Evolutionary conservation across 2,329 filamentous ascomycete species (phyloP).

Genomic region (Xenosphaeropsis pyriputrescens): DNA sequence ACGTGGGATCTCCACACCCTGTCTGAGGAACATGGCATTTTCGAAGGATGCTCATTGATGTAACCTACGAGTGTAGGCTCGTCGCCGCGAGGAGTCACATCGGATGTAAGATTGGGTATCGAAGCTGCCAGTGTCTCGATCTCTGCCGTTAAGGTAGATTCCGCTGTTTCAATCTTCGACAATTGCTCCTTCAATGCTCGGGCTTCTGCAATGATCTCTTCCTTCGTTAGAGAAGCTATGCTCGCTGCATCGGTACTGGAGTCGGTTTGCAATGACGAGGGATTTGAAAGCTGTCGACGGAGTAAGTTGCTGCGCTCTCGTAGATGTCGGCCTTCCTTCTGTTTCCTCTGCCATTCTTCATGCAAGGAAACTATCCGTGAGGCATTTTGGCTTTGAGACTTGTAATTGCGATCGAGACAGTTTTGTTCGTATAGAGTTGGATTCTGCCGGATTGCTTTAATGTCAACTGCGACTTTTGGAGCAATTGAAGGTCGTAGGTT

Average conservation of each 20-base stretch:
- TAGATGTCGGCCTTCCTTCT: constrained; percentile 42
- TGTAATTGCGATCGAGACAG: constrained; percentile 76
- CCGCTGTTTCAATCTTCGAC: constrained; percentile 40
- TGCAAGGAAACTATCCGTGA: constrained; percentile 39
- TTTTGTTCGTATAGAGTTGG: constrained; percentile 69
- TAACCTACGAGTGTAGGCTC: constrained; percentile 54
- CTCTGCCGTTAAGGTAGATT: constrained; percentile 42
- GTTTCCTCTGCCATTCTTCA: constrained; percentile 42
- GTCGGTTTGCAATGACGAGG: constrained; percentile 27
- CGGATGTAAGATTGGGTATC: constrained; percentile 76
- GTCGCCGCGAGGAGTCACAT: constrained; percentile 56
- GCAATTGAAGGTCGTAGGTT: constrained; percentile 43
- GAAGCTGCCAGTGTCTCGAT: constrained; percentile 63
- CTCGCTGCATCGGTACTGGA: constrained; percentile 9
- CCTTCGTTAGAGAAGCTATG: constrained; percentile 24
- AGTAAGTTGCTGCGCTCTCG: constrained; percentile 54
- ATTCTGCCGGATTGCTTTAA: constrained; percentile 83
- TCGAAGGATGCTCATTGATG: constrained; percentile 57
- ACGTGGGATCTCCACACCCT: constrained; percentile 58
- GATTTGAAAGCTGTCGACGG: constrained; percentile 39
- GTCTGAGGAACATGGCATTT: constrained; percentile 19
- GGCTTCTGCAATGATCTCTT: constrained; percentile 46
- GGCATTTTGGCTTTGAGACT: constrained; percentile 35
- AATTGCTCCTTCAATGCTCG: constrained; percentile 49
- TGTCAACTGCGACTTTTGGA: constrained; percentile 66